Evolutionary conservation across 331 rosid genomes (phyloP).

Genomic region (Spiraea crenata): DNA sequence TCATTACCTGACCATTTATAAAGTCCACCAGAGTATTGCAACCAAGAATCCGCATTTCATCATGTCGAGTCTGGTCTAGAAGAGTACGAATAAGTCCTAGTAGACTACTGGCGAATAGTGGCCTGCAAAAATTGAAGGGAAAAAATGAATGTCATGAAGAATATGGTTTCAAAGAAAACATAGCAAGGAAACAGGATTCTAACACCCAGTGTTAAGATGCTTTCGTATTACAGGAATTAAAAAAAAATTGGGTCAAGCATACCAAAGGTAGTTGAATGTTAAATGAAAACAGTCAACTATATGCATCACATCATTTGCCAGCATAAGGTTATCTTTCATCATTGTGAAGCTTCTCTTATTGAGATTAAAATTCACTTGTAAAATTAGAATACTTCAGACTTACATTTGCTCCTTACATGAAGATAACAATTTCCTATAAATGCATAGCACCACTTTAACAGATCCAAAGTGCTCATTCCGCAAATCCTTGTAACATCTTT

Average conservation of each 20-base stretch:
- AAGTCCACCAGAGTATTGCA: conserved; percentile 72
- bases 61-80: conserved; percentile 70
- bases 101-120: conserved; percentile 74
- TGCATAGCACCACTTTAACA: conserved; percentile 62
- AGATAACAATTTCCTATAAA: conserved; percentile 63
- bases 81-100: conserved; percentile 76
- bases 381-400: conserved; percentile 38
- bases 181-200: neutral
- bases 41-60: conserved; percentile 75
- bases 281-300: neutral
- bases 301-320: neutral
- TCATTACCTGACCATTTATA: conserved; percentile 69
- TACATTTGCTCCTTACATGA: conserved; percentile 88
- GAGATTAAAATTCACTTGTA: neutral
- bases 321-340: neutral
- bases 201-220: neutral
- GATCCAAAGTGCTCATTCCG: conserved; percentile 73
- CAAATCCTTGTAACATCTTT: conserved; percentile 82
- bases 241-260: neutral
- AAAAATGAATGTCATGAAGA: conserved; percentile 19
- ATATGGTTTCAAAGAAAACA: neutral
- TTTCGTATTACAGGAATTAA: neutral
- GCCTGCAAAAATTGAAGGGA: conserved; percentile 61
- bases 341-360: neutral
- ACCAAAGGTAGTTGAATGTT: too few species aligned